These are phyloP conservation scores for Lachnellula hyalina DNA, from an alignment of 2,329 filamentous ascomycete genomes.

Conservation along the genomic window DNA sequence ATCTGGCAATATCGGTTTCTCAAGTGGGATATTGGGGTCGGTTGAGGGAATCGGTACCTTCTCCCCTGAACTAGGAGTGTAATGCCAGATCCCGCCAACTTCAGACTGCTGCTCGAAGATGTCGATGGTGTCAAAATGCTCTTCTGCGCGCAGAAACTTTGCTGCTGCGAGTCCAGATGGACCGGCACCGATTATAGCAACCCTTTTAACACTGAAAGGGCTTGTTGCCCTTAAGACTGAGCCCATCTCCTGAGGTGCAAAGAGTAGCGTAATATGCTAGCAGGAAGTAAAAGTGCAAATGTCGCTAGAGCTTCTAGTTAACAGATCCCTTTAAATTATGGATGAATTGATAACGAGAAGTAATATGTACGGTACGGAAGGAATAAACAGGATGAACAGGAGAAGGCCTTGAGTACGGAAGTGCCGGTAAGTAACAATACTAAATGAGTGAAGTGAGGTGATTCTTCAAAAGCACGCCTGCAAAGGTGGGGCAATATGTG, in stretches of 20 bases:
- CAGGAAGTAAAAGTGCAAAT: not conserved
- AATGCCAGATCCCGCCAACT: conserved; percentile 84
- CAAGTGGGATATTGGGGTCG: conserved; percentile 55
- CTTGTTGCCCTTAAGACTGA: conserved; percentile 13
- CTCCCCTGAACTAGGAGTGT: conserved; percentile 46
- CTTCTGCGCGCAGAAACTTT: conserved; percentile 73
- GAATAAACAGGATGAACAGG: too few species aligned
- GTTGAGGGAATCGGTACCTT: conserved; percentile 60
- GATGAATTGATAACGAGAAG: too few species aligned
- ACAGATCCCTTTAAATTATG: too few species aligned
- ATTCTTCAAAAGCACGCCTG: too few species aligned
- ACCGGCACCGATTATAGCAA: conserved; percentile 80
- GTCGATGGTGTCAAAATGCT: conserved; percentile 62
- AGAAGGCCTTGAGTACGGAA: too few species aligned
- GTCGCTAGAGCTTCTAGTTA: not conserved
- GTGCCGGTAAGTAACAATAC: too few species aligned
- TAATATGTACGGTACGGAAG: too few species aligned
- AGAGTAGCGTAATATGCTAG: not conserved
- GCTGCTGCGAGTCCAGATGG: conserved; percentile 73
- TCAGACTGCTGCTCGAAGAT: conserved; percentile 76
- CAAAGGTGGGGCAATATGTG: too few species aligned
- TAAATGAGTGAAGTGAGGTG: too few species aligned
- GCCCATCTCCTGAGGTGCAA: conserved; percentile 19
- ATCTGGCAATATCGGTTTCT: conserved; percentile 53
- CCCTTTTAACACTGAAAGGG: conserved; percentile 42